Evolutionary conservation across 306 rosid species (phyloP), one percentile per base, ranked within the genome.

Genomic region (Cucurbita argyrosperma): DNA sequence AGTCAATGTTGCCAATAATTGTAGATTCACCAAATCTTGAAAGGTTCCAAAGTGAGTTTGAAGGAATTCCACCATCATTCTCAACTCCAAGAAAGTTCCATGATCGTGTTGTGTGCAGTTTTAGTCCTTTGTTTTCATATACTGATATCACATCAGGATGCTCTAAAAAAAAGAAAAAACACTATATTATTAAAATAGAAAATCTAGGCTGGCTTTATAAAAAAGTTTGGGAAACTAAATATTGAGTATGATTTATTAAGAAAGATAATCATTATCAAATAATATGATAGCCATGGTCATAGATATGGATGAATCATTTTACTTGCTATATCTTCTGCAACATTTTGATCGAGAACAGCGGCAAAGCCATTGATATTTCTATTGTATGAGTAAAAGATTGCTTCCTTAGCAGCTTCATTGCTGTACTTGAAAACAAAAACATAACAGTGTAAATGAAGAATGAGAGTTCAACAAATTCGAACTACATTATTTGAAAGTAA

Each of bases 311-410:
- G 35, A 30, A 30, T 30, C 35, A 30, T 30, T 30, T 30, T 73
- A 91, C 97, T 82, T 55, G 84, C 81, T 74, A 89, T 62, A 59
- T 16, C 62, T 0, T 69, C 73, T 5, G 84, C 96, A 71, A 82
- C 84, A 59, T 85, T 72, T 4, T 89, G 92, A 2, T 87, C 85
- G 49, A 92, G 86, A 8, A 83, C 12, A 15, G 96, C 97, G 1
- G 97, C 97, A 50, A 92, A 92, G 4, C 96, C 97, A 68, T 92
- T 92, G 37, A 92, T 85, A 15, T 81, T 10, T 71, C 74, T 78
- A 8, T 38, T 85, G 35, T 92, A 92, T 4, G 97, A 89, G 77
- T 92, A 89, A 52, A 88, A 79, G 2, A 92, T 83, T 18, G 94
- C 75, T 0, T 85, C 83, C 47, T 80, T 72, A 11, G 93, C 91